A percentile compares a stretch with the other conserved stretches of the same genome.
Evolutionary conservation across 2,329 filamentous ascomycete species (phyloP).

Genomic region (Emydomyces testavorans): DNA sequence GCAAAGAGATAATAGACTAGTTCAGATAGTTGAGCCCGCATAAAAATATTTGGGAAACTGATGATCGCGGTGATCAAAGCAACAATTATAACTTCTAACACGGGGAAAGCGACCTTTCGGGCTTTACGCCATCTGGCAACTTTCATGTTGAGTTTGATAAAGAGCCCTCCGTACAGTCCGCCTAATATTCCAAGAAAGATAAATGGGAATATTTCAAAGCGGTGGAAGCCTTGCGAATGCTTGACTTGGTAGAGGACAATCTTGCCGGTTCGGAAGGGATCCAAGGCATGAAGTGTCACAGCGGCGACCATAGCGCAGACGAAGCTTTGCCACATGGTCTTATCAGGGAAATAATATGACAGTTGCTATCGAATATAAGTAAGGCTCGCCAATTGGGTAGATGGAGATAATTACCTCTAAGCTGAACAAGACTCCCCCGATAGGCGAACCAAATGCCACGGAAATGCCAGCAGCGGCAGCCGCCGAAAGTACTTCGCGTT

Average conservation of each 20-base stretch:
- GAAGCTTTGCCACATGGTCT: constrained; percentile 99
- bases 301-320: constrained; percentile 99
- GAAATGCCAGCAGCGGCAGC: constrained; percentile 87
- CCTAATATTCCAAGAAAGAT: constrained; percentile 75
- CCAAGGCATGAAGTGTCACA: constrained; percentile 79
- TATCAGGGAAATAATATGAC: constrained; percentile 95
- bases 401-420: constrained; percentile 56
- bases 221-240: constrained; percentile 84
- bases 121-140: constrained; percentile 70
- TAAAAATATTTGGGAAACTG: constrained; percentile 93
- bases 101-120: constrained; percentile 56
- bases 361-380: constrained; percentile 51
- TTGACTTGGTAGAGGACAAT: constrained; percentile 93
- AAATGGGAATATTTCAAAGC: constrained; percentile 85
- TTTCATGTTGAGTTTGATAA: constrained; percentile 88
- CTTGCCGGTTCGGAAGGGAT: constrained; percentile 90
- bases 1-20: constrained; percentile 85
- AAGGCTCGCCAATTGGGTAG: background rate
- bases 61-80: constrained; percentile 73
- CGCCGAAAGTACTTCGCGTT: constrained; percentile 83
- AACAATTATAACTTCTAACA: constrained; percentile 68
- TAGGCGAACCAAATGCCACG: constrained; percentile 85
- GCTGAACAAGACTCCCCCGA: constrained; percentile 88
- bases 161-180: constrained; percentile 86
- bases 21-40: constrained; percentile 84